phyloP scores from a whole-genome alignment of 352 stramenopile species.

The Phytophthora citricola region DNA sequence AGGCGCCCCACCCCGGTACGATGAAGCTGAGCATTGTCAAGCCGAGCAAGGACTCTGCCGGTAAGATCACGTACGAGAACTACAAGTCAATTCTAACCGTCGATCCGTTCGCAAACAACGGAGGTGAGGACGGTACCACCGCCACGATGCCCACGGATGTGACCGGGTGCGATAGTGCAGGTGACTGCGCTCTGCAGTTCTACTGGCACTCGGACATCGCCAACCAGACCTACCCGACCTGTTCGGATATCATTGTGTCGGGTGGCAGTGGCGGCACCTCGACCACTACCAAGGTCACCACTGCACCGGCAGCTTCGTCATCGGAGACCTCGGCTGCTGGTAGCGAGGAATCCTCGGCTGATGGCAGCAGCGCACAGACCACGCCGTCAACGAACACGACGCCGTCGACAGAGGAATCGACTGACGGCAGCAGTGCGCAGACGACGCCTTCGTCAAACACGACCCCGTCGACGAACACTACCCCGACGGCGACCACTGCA shows the following conservation, averaged over 20 bases:
- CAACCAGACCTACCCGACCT: conserved; percentile 69
- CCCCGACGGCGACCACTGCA: conserved; percentile 16
- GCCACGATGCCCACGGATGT: conserved; percentile 52
- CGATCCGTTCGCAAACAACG: conserved; percentile 31
- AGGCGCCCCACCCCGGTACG: conserved; percentile 61
- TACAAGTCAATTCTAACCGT: conserved; percentile 33
- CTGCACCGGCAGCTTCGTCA: conserved; percentile 7
- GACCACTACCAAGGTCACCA: conserved; percentile 21
- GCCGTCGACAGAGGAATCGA: background rate
- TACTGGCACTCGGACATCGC: conserved; percentile 69
- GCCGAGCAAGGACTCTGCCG: conserved; percentile 36
- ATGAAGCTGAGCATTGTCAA: conserved; percentile 67
- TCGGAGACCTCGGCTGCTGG: conserved; percentile 8
- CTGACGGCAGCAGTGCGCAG: conserved; percentile 10
- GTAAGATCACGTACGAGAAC: conserved; percentile 56
- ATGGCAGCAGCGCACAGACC: conserved; percentile 1
- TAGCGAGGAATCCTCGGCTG: background rate
- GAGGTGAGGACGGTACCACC: conserved; percentile 16
- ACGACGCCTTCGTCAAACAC: conserved; percentile 14
- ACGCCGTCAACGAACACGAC: conserved; percentile 4
- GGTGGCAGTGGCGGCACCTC: background rate
- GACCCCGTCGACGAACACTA: conserved; percentile 1
- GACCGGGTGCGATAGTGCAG: conserved; percentile 46
- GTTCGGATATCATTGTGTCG: conserved; percentile 29
- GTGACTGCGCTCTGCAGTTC: conserved; percentile 63